Conservation (phyloP, 2,329 filamentous ascomycete species). For the Pleoardoris graminearum region DNA sequence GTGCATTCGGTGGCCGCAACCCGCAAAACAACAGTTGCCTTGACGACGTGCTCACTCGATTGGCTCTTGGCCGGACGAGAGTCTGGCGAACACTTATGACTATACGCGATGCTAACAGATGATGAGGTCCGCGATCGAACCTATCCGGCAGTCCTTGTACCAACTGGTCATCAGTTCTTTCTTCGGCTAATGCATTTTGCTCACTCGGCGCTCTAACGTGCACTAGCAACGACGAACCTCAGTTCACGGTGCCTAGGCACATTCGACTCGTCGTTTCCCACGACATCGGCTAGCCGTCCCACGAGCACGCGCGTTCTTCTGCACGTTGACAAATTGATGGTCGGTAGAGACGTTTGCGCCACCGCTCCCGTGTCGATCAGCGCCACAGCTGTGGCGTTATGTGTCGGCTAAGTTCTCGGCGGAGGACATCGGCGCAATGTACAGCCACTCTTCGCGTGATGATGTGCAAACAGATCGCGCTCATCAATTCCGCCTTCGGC, state of each 20-base stretch:
- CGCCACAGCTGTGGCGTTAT: conserved; percentile 20
- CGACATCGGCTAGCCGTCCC: background rate
- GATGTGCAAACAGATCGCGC: conserved; percentile 26
- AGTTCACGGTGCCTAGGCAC: background rate
- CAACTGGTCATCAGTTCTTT: conserved; percentile 17
- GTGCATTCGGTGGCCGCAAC: background rate
- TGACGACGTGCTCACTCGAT: background rate
- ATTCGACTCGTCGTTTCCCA: background rate
- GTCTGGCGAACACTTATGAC: conserved; percentile 11
- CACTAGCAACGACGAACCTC: conserved; percentile 3
- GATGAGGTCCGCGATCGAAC: conserved; percentile 14
- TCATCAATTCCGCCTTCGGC: conserved; percentile 24
- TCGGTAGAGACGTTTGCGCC: conserved; percentile 12
- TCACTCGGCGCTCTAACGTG: conserved; percentile 8
- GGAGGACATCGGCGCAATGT: conserved; percentile 16
- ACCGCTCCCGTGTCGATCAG: conserved; percentile 10
- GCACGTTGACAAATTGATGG: conserved; percentile 5
- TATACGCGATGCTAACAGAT: conserved; percentile 15
- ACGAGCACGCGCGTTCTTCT: conserved; percentile 11
- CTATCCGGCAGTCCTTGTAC: conserved; percentile 17
- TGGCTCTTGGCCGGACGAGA: background rate
- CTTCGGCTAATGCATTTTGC: conserved; percentile 21
- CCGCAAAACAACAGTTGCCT: background rate
- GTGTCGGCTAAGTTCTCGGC: conserved; percentile 8
- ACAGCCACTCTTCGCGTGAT: conserved; percentile 33